A percentile compares a stretch with the other conserved stretches of the same genome.
These are phyloP conservation scores for Diplodia seriata DNA, from an alignment of 2,329 filamentous ascomycete species.

Conservation along the genomic window DNA sequence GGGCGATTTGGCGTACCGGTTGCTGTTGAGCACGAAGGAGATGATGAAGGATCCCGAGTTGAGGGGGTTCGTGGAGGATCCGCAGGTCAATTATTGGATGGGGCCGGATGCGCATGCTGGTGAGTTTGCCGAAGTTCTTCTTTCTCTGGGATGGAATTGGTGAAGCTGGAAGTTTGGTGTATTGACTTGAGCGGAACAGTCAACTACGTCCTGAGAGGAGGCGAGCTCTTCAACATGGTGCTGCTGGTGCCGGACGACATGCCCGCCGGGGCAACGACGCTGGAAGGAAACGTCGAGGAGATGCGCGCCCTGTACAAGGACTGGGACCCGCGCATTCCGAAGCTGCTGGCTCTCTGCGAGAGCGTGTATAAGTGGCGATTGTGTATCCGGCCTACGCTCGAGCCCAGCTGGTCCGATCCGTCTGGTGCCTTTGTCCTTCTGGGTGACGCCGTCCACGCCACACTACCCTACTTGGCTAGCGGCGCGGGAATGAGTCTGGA, in stretches of 20 bases:
- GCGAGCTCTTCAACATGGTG: slow-evolving; percentile 60
- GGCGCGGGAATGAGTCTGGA: slow-evolving; percentile 68
- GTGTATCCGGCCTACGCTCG: slow-evolving; percentile 62
- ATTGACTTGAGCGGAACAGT: slow-evolving; percentile 43
- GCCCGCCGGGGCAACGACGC: slow-evolving; percentile 53
- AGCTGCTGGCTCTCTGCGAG: slow-evolving; percentile 63
- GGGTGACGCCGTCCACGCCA: slow-evolving; percentile 70
- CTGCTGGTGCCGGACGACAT: slow-evolving; percentile 60
- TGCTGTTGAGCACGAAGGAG: slow-evolving; percentile 55
- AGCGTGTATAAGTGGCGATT: slow-evolving; percentile 68
- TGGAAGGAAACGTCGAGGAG: slow-evolving; percentile 60
- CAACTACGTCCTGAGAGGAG: slow-evolving; percentile 58
- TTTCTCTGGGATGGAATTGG: background rate
- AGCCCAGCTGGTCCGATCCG: slow-evolving; percentile 63
- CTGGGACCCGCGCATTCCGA: slow-evolving; percentile 63
- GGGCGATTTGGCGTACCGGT: slow-evolving; percentile 59
- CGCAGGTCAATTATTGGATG: slow-evolving; percentile 61
- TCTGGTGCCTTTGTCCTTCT: slow-evolving; percentile 65
- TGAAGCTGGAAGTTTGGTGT: background rate
- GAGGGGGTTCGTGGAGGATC: slow-evolving; percentile 53
- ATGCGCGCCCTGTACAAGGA: slow-evolving; percentile 61
- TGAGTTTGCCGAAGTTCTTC: slow-evolving; percentile 33
- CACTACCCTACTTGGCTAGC: slow-evolving; percentile 66
- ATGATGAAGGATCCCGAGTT: slow-evolving; percentile 58
- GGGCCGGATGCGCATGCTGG: slow-evolving; percentile 59